Percentiles rank a stretch among this genome's conserved stretches.
Conservation (phyloP, 2,329 filamentous ascomycete species). For the Talaromyces sp. region DNA sequence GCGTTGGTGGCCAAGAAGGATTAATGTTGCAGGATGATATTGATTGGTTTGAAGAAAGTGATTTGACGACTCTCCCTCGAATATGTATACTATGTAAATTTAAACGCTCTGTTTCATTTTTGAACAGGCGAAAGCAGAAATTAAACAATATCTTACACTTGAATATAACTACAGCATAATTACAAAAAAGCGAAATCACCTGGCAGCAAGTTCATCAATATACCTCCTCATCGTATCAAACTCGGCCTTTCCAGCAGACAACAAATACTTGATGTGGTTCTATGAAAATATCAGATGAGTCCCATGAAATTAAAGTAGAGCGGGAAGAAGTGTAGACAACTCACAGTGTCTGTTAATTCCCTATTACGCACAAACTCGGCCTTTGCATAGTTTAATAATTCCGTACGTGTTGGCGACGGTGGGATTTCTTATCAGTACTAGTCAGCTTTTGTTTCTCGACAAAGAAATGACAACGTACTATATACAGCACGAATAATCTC, state of each 20-base stretch:
- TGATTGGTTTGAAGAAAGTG: background rate
- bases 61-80: background rate
- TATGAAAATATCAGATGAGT: slow-evolving; percentile 2
- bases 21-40: background rate
- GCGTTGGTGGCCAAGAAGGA: slow-evolving; percentile 20
- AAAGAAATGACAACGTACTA: slow-evolving; percentile 5
- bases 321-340: slow-evolving; percentile 11
- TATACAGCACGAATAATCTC: slow-evolving; percentile 13
- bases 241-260: slow-evolving; percentile 44
- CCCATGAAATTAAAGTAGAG: background rate
- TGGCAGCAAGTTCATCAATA: slow-evolving; percentile 39
- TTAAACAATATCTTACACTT: background rate
- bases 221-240: slow-evolving; percentile 45
- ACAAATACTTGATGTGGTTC: slow-evolving; percentile 42
- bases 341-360: slow-evolving; percentile 38
- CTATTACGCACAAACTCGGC: slow-evolving; percentile 42
- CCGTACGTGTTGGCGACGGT: slow-evolving; percentile 34
- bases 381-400: slow-evolving; percentile 40
- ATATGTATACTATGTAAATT: background rate
- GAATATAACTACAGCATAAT: background rate
- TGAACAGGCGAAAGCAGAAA: background rate
- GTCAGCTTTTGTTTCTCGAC: background rate
- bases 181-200: slow-evolving; percentile 3
- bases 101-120: background rate
- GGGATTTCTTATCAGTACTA: slow-evolving; percentile 31